Evolutionary conservation across 192 early-diverging fungal genomes (phyloP), one percentile per base, ranked within the genome.

Genomic region (Gorgonomyces haynaldii): DNA sequence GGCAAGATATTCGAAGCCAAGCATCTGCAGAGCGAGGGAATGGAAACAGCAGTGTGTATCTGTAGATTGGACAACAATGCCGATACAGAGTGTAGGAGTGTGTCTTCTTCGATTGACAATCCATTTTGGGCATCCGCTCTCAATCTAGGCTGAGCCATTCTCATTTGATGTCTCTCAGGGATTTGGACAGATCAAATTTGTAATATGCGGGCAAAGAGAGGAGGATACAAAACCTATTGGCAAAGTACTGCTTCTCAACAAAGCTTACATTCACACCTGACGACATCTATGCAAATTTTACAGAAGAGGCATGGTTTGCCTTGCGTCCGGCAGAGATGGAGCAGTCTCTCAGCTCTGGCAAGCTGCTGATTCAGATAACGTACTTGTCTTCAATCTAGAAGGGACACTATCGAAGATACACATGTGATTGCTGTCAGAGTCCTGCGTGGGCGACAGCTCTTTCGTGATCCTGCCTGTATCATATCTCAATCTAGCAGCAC

Each of bases 101-200:
- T n/a, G n/a, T n/a, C n/a, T n/a, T n/a, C n/a, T n/a, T n/a, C n/a
- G n/a, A 43, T 35, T 4, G 26, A 36, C 1, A 23, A 15, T 5
- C 37, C 37, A 13, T 53, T 53, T 39, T 53, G 51, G 51, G 51
- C 37, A 30, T 16, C 21, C 13, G 5, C 4, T 2, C 17, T 29
- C 20, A 39, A 24, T 5, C 2, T 24, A 39, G 51, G 34, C 36
- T n/a, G 36, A 41, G 28, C 27, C 16, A 31, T 31, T 31, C 17
- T 10, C 20, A 17, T 39, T 29, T 29, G 27, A 29, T 13, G 26
- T 9, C 17, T 8, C 1, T 9, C 8, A 24, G 17, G 51, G 40
- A 21, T 42, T 53, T 42, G 17, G 30, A 40, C 21, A 53, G 7
- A 37, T 53, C 27, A 40, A 42, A 28, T 53, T 40, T 34, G 42